These are phyloP conservation scores for Microsporum audouinii DNA, from an alignment of 2,329 filamentous ascomycete species.

Conservation along the genomic window DNA sequence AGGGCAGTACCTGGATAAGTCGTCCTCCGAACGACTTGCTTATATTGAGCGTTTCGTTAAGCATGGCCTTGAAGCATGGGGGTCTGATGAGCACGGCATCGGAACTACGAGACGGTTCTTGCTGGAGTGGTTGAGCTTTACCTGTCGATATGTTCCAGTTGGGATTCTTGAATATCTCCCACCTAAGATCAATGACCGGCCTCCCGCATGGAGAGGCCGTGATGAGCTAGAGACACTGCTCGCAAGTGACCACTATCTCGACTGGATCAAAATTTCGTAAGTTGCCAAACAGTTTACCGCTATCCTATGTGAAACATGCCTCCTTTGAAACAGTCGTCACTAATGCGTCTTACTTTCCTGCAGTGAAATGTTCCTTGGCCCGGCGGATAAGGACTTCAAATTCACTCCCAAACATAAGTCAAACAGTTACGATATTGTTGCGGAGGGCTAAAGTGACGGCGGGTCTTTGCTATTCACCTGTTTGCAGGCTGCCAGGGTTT, in stretches of 20 bases:
- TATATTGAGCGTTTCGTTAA: conserved; percentile 83
- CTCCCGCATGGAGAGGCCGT: conserved; percentile 69
- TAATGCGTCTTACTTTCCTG: conserved; percentile 5
- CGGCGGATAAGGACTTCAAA: conserved; percentile 76
- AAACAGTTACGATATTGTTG: conserved; percentile 62
- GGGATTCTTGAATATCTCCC: conserved; percentile 81
- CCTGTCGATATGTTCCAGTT: conserved; percentile 80
- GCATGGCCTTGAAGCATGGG: conserved; percentile 90
- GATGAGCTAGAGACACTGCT: conserved; percentile 91
- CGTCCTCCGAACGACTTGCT: conserved; percentile 67
- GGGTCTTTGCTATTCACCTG: background rate
- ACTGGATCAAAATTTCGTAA: conserved; percentile 98
- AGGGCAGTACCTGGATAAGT: conserved; percentile 92
- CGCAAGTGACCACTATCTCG: conserved; percentile 80
- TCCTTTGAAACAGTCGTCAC: background rate
- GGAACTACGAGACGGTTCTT: conserved; percentile 85
- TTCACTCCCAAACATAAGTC: conserved; percentile 98
- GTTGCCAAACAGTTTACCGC: conserved; percentile 22
- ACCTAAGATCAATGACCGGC: conserved; percentile 76
- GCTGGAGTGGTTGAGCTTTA: conserved; percentile 91
- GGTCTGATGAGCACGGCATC: conserved; percentile 85
- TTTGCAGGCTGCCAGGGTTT: background rate
- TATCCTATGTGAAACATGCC: background rate
- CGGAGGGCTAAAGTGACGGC: conserved; percentile 35
- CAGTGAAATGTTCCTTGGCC: conserved; percentile 96